Evolutionary conservation across 108 stramenopile genomes (phyloP), one percentile per base, ranked within the genome.

Genomic region (Skeletonema tropicum): DNA sequence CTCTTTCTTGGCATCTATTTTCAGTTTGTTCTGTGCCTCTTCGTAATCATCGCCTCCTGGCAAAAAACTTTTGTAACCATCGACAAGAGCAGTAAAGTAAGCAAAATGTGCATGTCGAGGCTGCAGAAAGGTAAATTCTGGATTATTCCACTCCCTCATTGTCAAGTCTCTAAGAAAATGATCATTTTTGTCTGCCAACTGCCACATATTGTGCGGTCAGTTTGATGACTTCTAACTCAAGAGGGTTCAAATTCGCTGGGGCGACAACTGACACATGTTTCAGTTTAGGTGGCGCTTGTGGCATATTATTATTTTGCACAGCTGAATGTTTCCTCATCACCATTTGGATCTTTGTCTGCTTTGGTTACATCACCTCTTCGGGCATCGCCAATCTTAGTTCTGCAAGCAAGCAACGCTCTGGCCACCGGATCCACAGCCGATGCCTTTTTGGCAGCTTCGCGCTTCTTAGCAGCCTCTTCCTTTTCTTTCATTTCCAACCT

Each of bases 181-280:
- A 19, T 96, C 95, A 25, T 86, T 15, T 32, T 57, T 29, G 29
- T 80, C 89, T 15, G 90, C 89, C 5, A 96, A 79, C 6, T n/a
- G 98, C 98, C 13, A 94, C 92, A 72, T 95, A 98, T 77, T 98
- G 97, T n/a, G 99, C 99, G 7, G 97, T 97, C 8, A 99, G 85
- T 82, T 98, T 96, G 68, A 96, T 93, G 32, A 89, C 71, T 66
- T 97, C 97, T 6, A 97, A 73, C 68, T 98, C 94, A 19, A 90
- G 71, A 3, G 93, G 83, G 15, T 87, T 81, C 14, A 97, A 71
- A 39, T 88, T 83, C 11, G 86, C 59, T 8, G 95, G 94, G 11
- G 97, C 94, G 19, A 92, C 90, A 48, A 92, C 70, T 21, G 79
- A 60, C 15, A 90, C 83, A 48, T 95, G 94, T 57, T 89, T 90